Conservation (phyloP, 2,329 filamentous ascomycete species). For the Pseudogymnoascus sp. region DNA sequence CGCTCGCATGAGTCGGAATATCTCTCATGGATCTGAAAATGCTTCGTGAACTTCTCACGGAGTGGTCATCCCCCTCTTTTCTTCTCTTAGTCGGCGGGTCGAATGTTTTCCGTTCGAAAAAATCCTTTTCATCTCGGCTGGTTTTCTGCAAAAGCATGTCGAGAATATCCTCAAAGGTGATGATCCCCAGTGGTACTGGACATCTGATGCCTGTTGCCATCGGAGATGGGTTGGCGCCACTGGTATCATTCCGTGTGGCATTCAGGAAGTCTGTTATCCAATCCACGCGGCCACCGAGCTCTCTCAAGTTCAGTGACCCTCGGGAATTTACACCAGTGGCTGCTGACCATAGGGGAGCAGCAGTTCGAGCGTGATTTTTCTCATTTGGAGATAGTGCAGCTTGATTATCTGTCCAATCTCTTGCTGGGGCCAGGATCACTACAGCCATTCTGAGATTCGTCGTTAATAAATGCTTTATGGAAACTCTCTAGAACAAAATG, state of each 20-base stretch:
- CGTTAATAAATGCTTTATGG: background rate
- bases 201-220: constrained; percentile 15
- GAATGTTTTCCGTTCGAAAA: constrained; percentile 14
- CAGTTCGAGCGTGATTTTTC: background rate
- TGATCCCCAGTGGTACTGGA: constrained; percentile 22
- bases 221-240: background rate
- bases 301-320: background rate
- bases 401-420: constrained; percentile 9
- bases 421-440: constrained; percentile 16
- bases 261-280: constrained; percentile 18
- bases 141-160: constrained; percentile 22
- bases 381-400: constrained; percentile 10
- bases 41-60: background rate
- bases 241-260: constrained; percentile 10
- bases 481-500: background rate
- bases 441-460: constrained; percentile 21
- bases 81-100: constrained; percentile 17
- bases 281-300: constrained; percentile 1
- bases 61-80: constrained; percentile 15
- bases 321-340: background rate
- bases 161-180: constrained; percentile 25
- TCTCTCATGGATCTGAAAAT: background rate
- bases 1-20: background rate
- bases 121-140: constrained; percentile 21
- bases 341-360: background rate